A percentile compares a stretch with the other conserved stretches of the same genome.
Conservation (phyloP, 2,329 filamentous ascomycete genomes). For the Aspergillus ochraceus region DNA sequence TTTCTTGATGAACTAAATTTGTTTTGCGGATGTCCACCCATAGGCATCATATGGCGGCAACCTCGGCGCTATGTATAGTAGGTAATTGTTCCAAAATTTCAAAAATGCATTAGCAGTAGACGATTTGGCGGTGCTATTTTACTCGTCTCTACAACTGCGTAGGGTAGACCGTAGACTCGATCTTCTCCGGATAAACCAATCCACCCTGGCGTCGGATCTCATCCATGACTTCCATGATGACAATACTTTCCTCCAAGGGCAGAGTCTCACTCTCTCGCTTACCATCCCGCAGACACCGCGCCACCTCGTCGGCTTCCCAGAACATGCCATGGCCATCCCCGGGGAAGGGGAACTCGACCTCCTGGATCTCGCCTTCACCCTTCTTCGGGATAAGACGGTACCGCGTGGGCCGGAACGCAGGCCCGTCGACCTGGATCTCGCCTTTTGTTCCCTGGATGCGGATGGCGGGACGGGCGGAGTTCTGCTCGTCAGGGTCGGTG, state of each 20-base stretch:
- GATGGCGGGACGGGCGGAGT: conserved; percentile 64
- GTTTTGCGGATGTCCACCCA: conserved; percentile 17
- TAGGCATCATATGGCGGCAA: conserved; percentile 16
- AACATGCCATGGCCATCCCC: conserved; percentile 79
- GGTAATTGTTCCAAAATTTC: conserved; percentile 18
- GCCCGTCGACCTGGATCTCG: conserved; percentile 77
- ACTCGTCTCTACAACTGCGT: conserved; percentile 35
- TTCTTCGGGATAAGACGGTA: conserved; percentile 63
- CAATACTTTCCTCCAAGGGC: conserved; percentile 73
- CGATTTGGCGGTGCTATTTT: neutral
- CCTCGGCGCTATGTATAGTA: conserved; percentile 35
- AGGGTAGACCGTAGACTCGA: conserved; percentile 61
- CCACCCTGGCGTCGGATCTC: conserved; percentile 64
- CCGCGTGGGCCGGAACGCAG: conserved; percentile 67
- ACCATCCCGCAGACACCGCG: conserved; percentile 72
- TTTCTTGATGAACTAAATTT: conserved; percentile 6
- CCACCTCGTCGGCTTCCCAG: conserved; percentile 81
- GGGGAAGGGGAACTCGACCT: conserved; percentile 47
- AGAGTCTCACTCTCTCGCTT: conserved; percentile 71
- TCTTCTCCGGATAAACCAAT: conserved; percentile 64
- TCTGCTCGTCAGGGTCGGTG: conserved; percentile 62
- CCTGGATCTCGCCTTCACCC: conserved; percentile 46
- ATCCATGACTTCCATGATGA: conserved; percentile 82
- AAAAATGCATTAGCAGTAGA: conserved; percentile 10
- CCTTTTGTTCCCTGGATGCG: conserved; percentile 78